Percentiles rank a stretch among this genome's conserved stretches.
Conservation (phyloP, 164 flowering plant genomes). For the Platanus orientalis region DNA sequence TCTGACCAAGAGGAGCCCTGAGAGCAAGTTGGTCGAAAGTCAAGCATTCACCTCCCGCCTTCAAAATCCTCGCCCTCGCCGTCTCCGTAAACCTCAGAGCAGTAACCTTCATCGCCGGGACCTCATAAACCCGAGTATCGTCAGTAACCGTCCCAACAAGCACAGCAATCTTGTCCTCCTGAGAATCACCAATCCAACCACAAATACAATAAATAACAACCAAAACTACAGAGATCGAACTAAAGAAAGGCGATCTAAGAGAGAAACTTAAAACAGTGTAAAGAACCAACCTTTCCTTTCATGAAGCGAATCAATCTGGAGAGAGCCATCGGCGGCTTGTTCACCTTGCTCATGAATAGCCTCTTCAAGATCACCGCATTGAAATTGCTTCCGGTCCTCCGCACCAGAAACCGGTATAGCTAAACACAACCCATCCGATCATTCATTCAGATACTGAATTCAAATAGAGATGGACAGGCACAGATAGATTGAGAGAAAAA, state of each 20-base stretch:
- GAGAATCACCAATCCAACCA: background rate
- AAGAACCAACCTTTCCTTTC: conserved; percentile 43
- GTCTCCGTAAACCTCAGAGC: conserved; percentile 63
- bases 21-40: conserved; percentile 69
- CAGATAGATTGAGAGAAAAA: background rate
- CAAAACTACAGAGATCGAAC: background rate
- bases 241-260: background rate
- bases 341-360: conserved; percentile 59
- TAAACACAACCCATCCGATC: conserved; percentile 9
- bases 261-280: background rate
- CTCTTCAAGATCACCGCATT: conserved; percentile 59
- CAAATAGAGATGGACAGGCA: background rate
- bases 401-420: conserved; percentile 57
- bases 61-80: conserved; percentile 59
- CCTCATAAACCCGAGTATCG: conserved; percentile 46
- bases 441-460: background rate
- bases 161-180: conserved; percentile 59
- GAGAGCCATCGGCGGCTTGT: conserved; percentile 54
- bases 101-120: conserved; percentile 50
- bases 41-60: conserved; percentile 62
- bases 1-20: conserved; percentile 69
- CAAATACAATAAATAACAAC: background rate
- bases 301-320: conserved; percentile 42
- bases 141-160: conserved; percentile 55
- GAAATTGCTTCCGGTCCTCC: conserved; percentile 60